Evolutionary conservation across 2,329 filamentous ascomycete genomes (phyloP).

Genomic region (Tolypocladium album): DNA sequence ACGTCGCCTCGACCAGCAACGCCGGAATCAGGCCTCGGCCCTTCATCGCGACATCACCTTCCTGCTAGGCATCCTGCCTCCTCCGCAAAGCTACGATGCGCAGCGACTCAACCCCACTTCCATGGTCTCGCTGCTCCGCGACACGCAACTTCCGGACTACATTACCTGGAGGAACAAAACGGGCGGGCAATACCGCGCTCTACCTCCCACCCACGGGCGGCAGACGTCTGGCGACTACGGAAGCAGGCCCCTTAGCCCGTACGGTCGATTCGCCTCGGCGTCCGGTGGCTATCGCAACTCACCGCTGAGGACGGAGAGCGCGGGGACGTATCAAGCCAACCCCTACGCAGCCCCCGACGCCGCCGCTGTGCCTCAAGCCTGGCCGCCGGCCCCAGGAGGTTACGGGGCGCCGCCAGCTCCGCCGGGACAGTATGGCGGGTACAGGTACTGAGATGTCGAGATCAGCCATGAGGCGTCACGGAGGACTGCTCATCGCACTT

Average conservation of each 20-base stretch:
- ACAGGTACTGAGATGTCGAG: conserved; percentile 16
- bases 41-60: conserved; percentile 62
- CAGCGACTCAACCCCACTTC: conserved; percentile 58
- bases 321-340: conserved; percentile 14
- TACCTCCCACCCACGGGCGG: conserved; percentile 25
- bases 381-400: conserved; percentile 16
- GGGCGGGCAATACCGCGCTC: conserved; percentile 22
- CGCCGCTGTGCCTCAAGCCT: conserved; percentile 12
- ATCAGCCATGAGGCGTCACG: not conserved
- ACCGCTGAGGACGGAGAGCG: conserved; percentile 36
- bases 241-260: conserved; percentile 37
- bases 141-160: conserved; percentile 54
- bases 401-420: conserved; percentile 19
- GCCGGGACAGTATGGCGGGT: conserved; percentile 24
- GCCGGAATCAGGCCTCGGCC: conserved; percentile 51
- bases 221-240: conserved; percentile 33
- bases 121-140: conserved; percentile 63
- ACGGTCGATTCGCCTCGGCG: conserved; percentile 28
- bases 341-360: conserved; percentile 19
- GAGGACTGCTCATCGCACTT: not conserved
- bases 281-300: conserved; percentile 39
- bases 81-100: conserved; percentile 60
- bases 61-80: conserved; percentile 62
- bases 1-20: conserved; percentile 71
- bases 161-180: conserved; percentile 39